These are phyloP conservation scores for Rhizophlyctis rosea DNA, from an alignment of 192 early-diverging fungal species.

Conservation along the genomic window DNA sequence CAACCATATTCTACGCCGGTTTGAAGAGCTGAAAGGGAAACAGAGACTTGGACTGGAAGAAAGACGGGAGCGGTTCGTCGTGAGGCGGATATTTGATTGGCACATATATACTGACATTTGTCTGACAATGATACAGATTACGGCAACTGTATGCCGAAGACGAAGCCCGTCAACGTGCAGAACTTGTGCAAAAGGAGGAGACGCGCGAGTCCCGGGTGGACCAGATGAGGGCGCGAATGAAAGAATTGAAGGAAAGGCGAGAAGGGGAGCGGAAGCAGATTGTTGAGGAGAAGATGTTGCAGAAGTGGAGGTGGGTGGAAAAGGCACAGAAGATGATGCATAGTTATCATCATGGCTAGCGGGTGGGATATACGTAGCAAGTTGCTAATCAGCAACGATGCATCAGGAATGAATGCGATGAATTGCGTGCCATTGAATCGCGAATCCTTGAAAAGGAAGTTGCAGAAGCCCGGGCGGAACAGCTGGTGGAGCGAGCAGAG, in stretches of 20 bases:
- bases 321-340: slow-evolving; percentile 6
- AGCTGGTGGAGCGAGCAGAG: slow-evolving; percentile 40
- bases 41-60: slow-evolving; percentile 28
- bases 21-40: slow-evolving; percentile 28
- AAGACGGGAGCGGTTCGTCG: slow-evolving; percentile 26
- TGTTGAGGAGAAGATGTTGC: slow-evolving; percentile 46
- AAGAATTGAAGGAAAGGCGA: slow-evolving; percentile 36
- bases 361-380: background rate
- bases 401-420: slow-evolving; percentile 48
- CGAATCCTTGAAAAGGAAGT: slow-evolving; percentile 39
- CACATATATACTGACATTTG: background rate
- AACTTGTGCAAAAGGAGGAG: slow-evolving; percentile 30
- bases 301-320: slow-evolving; percentile 43
- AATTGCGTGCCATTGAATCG: slow-evolving; percentile 45
- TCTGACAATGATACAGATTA: slow-evolving; percentile 21
- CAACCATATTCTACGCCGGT: slow-evolving; percentile 27
- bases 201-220: slow-evolving; percentile 40
- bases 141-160: slow-evolving; percentile 29
- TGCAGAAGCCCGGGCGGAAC: slow-evolving; percentile 33
- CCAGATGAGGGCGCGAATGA: slow-evolving; percentile 39
- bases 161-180: slow-evolving; percentile 28
- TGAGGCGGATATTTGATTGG: background rate
- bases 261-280: slow-evolving; percentile 48
- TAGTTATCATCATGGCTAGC: background rate
- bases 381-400: slow-evolving; percentile 6